A percentile compares a stretch with the other conserved stretches of the same genome.
Evolutionary conservation across 305 asterid species (phyloP).

Genomic region (Fraxinus baroniana): DNA sequence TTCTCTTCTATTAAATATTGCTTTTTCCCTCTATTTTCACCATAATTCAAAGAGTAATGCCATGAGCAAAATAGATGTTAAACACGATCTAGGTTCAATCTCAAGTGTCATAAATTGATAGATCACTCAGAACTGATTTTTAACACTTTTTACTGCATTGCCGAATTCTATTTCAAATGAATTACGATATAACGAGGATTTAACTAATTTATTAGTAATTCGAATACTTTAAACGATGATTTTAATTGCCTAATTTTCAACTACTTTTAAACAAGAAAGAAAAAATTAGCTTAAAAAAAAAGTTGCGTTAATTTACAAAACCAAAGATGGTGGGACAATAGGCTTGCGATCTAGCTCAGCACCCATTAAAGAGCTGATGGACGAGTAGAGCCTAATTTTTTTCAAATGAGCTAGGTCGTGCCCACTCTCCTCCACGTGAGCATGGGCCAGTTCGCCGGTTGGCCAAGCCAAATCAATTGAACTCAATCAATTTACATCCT

Average conservation of each 20-base stretch:
- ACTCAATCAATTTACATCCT: background rate
- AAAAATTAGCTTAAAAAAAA: too few relatives aligned
- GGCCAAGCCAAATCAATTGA: background rate
- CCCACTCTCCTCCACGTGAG: background rate
- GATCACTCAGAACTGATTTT: background rate
- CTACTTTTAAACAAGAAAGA: background rate
- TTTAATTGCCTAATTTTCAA: background rate
- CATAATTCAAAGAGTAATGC: background rate
- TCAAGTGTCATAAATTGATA: background rate
- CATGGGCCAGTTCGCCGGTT: background rate
- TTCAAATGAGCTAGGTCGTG: background rate
- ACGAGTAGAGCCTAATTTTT: background rate
- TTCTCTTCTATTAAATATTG: background rate
- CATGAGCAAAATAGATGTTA: too few relatives aligned
- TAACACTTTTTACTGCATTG: background rate
- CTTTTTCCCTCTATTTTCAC: background rate
- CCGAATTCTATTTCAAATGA: background rate
- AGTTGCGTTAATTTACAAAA: background rate
- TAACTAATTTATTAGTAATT: background rate
- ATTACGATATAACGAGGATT: background rate
- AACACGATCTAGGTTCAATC: background rate
- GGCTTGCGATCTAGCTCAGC: background rate
- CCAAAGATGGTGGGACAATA: background rate
- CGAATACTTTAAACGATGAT: background rate
- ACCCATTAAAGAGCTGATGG: background rate